Evolutionary conservation across 2,329 filamentous ascomycete genomes (phyloP), one percentile per base, ranked within the genome.

Genomic region (Colletotrichum sublineola): DNA sequence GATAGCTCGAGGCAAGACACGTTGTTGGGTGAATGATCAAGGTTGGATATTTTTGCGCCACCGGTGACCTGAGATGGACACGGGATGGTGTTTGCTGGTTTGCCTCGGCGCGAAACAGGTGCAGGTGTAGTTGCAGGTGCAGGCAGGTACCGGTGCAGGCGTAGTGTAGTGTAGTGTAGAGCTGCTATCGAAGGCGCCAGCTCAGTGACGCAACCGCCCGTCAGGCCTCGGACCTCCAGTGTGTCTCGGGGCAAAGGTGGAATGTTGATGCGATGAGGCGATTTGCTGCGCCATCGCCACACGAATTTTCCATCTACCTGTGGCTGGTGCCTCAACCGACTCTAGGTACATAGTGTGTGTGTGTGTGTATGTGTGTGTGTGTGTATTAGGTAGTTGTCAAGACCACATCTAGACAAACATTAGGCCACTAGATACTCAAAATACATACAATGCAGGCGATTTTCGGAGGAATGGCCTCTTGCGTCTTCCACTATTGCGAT

Each of bases 141-240:
- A 6, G 33, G 33, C 33, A 5, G 33, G 33, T 36, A 36, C 5
- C 33, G 33, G 33, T 36, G 8, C 33, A 36, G 33, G 33, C 33
- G 24, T 24, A 24, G 24, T 24, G 24, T 24, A 24, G 24, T n/a
- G 24, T 36, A 63, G 24, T 50, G 61, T 1, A n/a, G 24, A 24
- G 53, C 56, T 53, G 50, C 50, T 48, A 14, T 48, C 29, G 38
- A 63, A 75, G 74, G 73, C 74, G 67, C 60, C 74, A 73, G 53
- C 50, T 62, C 69, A 55, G 74, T 75, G 74, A 75, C 74, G 73
- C 73, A 75, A 74, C 69, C 60, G 40, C 68, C 44, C 29, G 31
- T 40, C 38, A 53, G 46, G 40, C 52, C 62, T 56, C 62, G 48
- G 48, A 55, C 33, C 56, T 55, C 61, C 38, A 11, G 52, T 18